Evolutionary conservation across 1,284 basidiomycete genomes (phyloP), one percentile per base, ranked within the genome.

Genomic region (Ceratobasidium sp.): DNA sequence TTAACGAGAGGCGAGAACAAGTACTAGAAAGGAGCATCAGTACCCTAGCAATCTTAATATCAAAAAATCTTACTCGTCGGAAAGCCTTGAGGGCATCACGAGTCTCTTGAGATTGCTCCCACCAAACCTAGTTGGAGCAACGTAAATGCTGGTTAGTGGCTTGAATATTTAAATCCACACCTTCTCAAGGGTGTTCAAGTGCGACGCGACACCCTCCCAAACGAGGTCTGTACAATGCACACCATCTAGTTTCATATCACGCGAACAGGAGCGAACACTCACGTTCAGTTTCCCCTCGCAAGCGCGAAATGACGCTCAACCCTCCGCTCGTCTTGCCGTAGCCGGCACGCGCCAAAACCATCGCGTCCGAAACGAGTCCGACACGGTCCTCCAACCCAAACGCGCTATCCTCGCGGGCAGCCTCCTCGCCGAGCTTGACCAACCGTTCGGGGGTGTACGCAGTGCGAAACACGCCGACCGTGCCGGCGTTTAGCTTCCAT

Each of bases 391-490:
- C 89, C 72, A 94, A 83, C 6, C 89, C 86, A 82, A 97, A 94
- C 9, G 84, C 81, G 14, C 88, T 86, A 73, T 87, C 79, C 28
- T 83, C 77, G 78, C 87, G 88, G 16, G 89, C 86, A 3, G 93
- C 92, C 78, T 95, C 92, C 53, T 84, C 81, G 14, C 92, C 95
- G 73, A 98, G 92, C 79, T 88, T 88, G 44, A 83, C 83, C 23
- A 97, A 85, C 44, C 92, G 87, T 77, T 93, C 91, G 38, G 92
- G 87, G 18, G 90, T 86, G 82, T 99, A 99, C 33, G 91, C 83
- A 40, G 97, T 95, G 61, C 95, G 92, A 81, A 91, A 98, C 77
- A 97, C 92, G 76, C 96, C 95, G 71, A 88, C 87, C 1, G 94
- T 95, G 69, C 90, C 91, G 16, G 90, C 91, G 79, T 98, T 99